phyloP scores from a whole-genome alignment of 495 filamentous ascomycete species.

The Talaromyces liani region DNA sequence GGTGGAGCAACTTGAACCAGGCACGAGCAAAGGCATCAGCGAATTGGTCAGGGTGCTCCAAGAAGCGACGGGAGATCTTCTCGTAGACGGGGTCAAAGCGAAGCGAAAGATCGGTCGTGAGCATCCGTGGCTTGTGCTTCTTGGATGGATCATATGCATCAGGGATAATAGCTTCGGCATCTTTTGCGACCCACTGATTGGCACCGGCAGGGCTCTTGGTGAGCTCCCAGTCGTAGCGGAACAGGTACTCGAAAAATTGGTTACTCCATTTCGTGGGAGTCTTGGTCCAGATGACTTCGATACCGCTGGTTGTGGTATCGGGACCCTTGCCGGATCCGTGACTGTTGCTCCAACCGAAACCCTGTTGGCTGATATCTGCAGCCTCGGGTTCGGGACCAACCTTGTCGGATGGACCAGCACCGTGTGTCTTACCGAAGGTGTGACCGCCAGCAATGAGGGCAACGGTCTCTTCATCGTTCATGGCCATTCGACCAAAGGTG shows the following conservation, averaged over 20 bases:
- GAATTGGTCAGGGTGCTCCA: conserved; percentile 56
- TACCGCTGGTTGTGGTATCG: conserved; percentile 62
- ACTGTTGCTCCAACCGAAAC: conserved; percentile 58
- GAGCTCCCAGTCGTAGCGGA: conserved; percentile 69
- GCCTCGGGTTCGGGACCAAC: conserved; percentile 58
- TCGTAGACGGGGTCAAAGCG: conserved; percentile 62
- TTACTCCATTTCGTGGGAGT: conserved; percentile 63
- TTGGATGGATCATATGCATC: conserved; percentile 56
- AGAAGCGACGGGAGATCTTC: conserved; percentile 62
- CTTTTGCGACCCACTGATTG: conserved; percentile 67
- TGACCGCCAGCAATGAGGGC: conserved; percentile 70
- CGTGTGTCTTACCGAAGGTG: conserved; percentile 70
- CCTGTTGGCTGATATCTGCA: conserved; percentile 52
- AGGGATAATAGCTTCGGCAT: conserved; percentile 55
- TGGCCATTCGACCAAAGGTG: conserved; percentile 69
- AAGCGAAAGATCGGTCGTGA: conserved; percentile 64
- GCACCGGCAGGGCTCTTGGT: conserved; percentile 66
- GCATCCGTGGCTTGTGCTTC: conserved; percentile 60
- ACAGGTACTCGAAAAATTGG: conserved; percentile 62
- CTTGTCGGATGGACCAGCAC: conserved; percentile 50
- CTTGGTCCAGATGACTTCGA: conserved; percentile 69
- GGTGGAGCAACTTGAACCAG: conserved; percentile 74
- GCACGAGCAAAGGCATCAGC: conserved; percentile 58
- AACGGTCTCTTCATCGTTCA: conserved; percentile 72
- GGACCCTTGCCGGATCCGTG: conserved; percentile 52